Conservation (phyloP, 768 basidiomycete genomes). For the Hysterangium stoloniferum region DNA sequence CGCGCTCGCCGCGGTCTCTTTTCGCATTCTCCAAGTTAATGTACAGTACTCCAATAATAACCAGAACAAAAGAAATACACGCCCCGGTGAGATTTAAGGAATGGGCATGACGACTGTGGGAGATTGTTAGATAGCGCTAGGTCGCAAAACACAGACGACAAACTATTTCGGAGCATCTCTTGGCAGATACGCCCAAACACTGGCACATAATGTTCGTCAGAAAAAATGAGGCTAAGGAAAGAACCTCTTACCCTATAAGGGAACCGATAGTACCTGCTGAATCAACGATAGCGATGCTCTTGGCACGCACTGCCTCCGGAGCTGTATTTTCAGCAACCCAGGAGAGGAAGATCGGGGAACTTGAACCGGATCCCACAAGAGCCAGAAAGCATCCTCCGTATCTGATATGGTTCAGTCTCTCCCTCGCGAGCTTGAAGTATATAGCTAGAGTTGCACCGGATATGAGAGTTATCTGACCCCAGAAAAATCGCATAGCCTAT, state of each 20-base stretch:
- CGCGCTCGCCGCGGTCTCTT: slow-evolving; percentile 35
- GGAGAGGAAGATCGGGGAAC: slow-evolving; percentile 35
- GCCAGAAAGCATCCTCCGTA: slow-evolving; percentile 43
- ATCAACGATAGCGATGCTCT: slow-evolving; percentile 36
- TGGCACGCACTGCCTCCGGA: slow-evolving; percentile 40
- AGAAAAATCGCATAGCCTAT: slow-evolving; percentile 38
- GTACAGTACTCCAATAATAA: slow-evolving; percentile 27
- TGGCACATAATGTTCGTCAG: slow-evolving; percentile 14
- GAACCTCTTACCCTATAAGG: slow-evolving; percentile 33
- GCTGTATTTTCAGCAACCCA: slow-evolving; percentile 46
- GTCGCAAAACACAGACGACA: not conserved
- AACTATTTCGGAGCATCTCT: slow-evolving; percentile 35
- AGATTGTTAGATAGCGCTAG: too few relatives aligned
- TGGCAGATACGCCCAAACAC: slow-evolving; percentile 42
- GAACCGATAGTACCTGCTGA: slow-evolving; percentile 38
- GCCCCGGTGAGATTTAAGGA: slow-evolving; percentile 36
- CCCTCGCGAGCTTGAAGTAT: too few relatives aligned
- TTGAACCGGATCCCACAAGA: slow-evolving; percentile 31
- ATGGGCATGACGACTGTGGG: slow-evolving; percentile 33
- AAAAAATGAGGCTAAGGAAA: too few relatives aligned
- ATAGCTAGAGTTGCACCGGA: slow-evolving; percentile 17
- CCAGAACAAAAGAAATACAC: slow-evolving; percentile 25
- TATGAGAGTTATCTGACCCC: slow-evolving; percentile 33
- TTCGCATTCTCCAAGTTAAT: slow-evolving; percentile 37
- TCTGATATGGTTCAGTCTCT: slow-evolving; percentile 16